These are phyloP conservation scores for Aspergillus sergii DNA, from an alignment of 2,329 filamentous ascomycete species.

Conservation along the genomic window DNA sequence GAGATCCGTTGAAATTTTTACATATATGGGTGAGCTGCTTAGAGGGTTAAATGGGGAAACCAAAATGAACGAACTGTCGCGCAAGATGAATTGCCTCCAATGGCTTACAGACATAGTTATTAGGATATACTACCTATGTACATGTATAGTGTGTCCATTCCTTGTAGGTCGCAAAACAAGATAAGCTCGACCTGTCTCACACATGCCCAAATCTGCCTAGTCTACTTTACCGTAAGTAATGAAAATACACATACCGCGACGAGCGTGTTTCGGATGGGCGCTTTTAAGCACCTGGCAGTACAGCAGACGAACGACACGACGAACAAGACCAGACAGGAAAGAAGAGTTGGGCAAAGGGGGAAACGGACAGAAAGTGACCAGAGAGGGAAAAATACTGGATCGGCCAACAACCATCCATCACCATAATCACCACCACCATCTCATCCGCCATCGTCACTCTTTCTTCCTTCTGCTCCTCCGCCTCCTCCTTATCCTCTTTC, in stretches of 20 bases:
- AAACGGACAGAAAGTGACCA: slow-evolving; percentile 6
- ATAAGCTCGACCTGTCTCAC: background rate
- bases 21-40: background rate
- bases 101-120: background rate
- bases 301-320: slow-evolving; percentile 12
- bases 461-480: slow-evolving; percentile 8
- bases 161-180: too few species aligned
- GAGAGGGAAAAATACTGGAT: slow-evolving; percentile 15
- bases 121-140: background rate
- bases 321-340: slow-evolving; percentile 5
- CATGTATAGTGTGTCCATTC: too few species aligned
- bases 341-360: slow-evolving; percentile 20
- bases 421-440: slow-evolving; percentile 11
- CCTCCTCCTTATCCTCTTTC: slow-evolving; percentile 1
- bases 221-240: slow-evolving; percentile 9
- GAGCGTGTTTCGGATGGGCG: slow-evolving; percentile 14
- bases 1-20: background rate
- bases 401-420: slow-evolving; percentile 4
- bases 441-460: slow-evolving; percentile 8
- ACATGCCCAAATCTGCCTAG: background rate
- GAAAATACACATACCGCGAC: slow-evolving; percentile 15
- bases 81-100: background rate
- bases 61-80: background rate
- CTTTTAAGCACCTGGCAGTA: slow-evolving; percentile 1
- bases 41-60: background rate